Base-by-base conservation (phyloP, 306 rosid species). In the Pyrus communis region DNA sequence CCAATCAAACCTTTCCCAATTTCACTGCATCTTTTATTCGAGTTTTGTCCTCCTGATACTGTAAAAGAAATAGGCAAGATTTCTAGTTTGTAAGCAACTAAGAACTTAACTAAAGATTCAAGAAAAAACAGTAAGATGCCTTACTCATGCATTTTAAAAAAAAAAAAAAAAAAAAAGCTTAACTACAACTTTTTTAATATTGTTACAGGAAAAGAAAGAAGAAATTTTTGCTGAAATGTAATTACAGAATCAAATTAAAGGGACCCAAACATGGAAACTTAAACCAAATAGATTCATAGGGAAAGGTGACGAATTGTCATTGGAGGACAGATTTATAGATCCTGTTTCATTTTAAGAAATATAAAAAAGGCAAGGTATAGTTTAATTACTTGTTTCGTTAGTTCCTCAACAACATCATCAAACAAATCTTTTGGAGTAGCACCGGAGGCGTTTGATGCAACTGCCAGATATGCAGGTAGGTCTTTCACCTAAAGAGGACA, bases 351-450 rank as follows among this genome's bases (percentile, higher is more conserved):
- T 76, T 71, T 28, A 43, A 33, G 61, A 85, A 78, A 35, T 69
- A 65, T 74, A 74, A 79, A 45, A 71, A 64, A 73, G 52, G 31
- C 62, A 63, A 83, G 59, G 28, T 67, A 58, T 12, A 77, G 64
- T 77, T 78, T 49, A 73, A 81, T 81, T 81, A 93, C 98, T 85
- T 91, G 93, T 86, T 93, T 91, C 71, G 86, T 89, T 25, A 93
- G 87, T 81, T 91, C 98, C 83, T 93, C 97, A 38, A 84, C 88
- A 80, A 88, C 91, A 86, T 91, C 98, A 83, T 90, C 96, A 77
- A 88, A 93, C 75, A 93, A 84, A 76, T 91, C 97, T 79, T 93
- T 93, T 17, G 98, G 86, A 78, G 94, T 93, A 82, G 97, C 87
- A 75, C 98, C 98, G 12, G 96, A 88, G 65, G 87, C 88, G 82